Evolutionary conservation across 2,329 filamentous ascomycete species (phyloP), one percentile per base, ranked within the genome.

Genomic region (Zopfia rhizophila): DNA sequence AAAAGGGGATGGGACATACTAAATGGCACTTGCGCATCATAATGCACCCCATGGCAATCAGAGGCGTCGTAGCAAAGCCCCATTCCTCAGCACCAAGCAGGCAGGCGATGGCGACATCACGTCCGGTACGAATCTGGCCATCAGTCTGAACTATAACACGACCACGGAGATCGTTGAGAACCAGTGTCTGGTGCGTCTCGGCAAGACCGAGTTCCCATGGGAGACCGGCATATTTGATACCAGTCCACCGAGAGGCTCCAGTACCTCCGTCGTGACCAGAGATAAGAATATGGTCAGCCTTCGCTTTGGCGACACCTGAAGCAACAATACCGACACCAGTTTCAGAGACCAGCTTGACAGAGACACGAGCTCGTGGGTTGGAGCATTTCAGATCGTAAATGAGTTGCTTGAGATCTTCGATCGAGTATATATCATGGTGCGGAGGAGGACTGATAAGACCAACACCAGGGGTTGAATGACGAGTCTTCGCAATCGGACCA

Each of bases 361-460:
- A 97, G 17, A 97, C 88, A 63, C 93, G 86, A 43, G 93, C 86
- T 55, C 93, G 88, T 47, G 93, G 93, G 75, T 94, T 96, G 17
- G 92, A 91, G 78, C 92, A 97, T 79, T 97, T 97, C 44, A 97
- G 80, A 75, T 97, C 93, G 75, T 97, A 97, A 63, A 97, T 97
- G 61, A 97, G 80, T 73, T 97, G 93, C 80, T 97, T 97, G 49
- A 97, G 74, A 81, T 97, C 93, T 75, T 97, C 93, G 58, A 97
- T 97, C 38, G 91, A 96, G 82, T 97, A 97, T 60, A 97, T 97
- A 68, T 97, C 93, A 81, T 97, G 93, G 72, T 97, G 93, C 29
- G 93, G 93, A 58, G 93, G 92, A 29, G 93, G 93, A 16, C 91
- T 96, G 70, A 97, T 97, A 32, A 97, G 83, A 75, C 93, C 93